These are phyloP conservation scores for Capsicum chinense DNA, from an alignment of 257 asterid species.

Conservation along the genomic window DNA sequence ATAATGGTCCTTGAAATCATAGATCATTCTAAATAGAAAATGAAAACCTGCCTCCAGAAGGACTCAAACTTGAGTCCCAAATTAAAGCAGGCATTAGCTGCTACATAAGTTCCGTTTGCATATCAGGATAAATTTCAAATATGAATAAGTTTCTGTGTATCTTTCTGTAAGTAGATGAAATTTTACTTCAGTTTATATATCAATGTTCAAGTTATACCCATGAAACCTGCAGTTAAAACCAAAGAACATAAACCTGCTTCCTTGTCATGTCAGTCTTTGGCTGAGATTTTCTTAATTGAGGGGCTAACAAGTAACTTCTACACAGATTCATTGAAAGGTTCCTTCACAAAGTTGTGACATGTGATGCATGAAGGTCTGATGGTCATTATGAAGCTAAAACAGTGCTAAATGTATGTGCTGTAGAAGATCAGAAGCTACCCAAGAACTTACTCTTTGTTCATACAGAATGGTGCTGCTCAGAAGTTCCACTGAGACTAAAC, in stretches of 20 bases:
- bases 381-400: neutral
- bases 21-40: conserved; percentile 6
- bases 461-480: conserved; percentile 63
- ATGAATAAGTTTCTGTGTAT: neutral
- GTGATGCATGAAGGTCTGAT: conserved; percentile 22
- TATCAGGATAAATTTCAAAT: conserved; percentile 18
- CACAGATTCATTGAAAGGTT: neutral
- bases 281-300: conserved; percentile 1
- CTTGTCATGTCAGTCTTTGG: conserved; percentile 3
- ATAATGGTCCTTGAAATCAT: neutral
- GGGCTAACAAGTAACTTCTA: neutral
- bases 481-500: conserved; percentile 67
- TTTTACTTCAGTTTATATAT: conserved; percentile 22
- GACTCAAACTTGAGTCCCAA: conserved; percentile 13
- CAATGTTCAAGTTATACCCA: neutral
- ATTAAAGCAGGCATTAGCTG: conserved; percentile 13
- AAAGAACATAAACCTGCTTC: conserved; percentile 3
- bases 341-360: conserved; percentile 27
- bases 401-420: conserved; percentile 21
- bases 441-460: conserved; percentile 74
- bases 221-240: neutral
- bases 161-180: neutral
- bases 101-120: neutral
- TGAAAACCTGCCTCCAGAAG: neutral
- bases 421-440: conserved; percentile 2